phyloP scores from a whole-genome alignment of 768 basidiomycete species.

The Nevesoporus exiguus region DNA sequence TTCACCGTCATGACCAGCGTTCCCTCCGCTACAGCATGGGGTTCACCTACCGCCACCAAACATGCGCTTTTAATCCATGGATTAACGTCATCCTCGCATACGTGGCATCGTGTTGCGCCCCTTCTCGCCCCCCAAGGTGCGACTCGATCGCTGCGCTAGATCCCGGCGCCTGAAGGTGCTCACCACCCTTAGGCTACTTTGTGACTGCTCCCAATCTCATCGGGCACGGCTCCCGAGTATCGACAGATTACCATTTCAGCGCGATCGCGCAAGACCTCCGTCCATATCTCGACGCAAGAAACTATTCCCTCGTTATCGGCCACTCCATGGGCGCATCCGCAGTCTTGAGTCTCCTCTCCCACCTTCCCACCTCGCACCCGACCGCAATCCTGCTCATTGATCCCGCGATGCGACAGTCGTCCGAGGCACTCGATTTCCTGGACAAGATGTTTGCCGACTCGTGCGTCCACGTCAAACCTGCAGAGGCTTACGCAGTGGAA shows the following conservation, averaged over 20 bases:
- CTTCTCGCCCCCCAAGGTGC: slow-evolving; percentile 18
- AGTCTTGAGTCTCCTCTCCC: neutral
- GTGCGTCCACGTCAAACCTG: neutral
- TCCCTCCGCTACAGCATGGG: neutral
- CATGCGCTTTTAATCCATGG: slow-evolving; percentile 27
- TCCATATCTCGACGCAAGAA: slow-evolving; percentile 11
- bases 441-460: neutral
- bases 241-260: slow-evolving; percentile 7
- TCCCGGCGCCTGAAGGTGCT: neutral
- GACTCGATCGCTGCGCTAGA: neutral
- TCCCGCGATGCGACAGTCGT: slow-evolving; percentile 6
- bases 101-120: slow-evolving; percentile 19
- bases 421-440: neutral
- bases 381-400: slow-evolving; percentile 21
- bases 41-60: neutral
- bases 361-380: slow-evolving; percentile 4
- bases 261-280: slow-evolving; percentile 14
- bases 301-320: slow-evolving; percentile 18
- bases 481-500: neutral
- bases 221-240: slow-evolving; percentile 13
- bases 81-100: slow-evolving; percentile 14
- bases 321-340: slow-evolving; percentile 19
- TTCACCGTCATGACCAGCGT: neutral
- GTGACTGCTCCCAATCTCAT: slow-evolving; percentile 22
- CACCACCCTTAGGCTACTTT: slow-evolving; percentile 12